Percentiles rank a stretch among this genome's conserved stretches.
Conservation (phyloP, 2,329 filamentous ascomycete genomes). For the Penicillium hordei region DNA sequence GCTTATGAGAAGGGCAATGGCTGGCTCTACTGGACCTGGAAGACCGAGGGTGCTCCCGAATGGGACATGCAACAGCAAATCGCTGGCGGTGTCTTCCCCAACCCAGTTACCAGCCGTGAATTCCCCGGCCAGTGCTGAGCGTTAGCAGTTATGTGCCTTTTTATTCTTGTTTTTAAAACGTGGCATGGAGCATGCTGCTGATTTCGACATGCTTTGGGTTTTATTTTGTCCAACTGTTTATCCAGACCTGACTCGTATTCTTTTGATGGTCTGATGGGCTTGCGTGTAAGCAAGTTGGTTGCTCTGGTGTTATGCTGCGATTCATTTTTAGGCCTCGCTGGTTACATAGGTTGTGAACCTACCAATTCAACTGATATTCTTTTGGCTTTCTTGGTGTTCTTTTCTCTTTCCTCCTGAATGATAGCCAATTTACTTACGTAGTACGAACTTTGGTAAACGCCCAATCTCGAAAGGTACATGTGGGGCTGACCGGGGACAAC, state of each 20-base stretch:
- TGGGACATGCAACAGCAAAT: slow-evolving; percentile 50
- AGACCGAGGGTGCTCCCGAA: slow-evolving; percentile 50
- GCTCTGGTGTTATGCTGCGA: neutral
- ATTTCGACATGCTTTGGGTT: neutral
- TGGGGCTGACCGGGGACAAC: neutral
- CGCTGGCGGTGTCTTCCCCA: slow-evolving; percentile 50
- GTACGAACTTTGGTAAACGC: neutral
- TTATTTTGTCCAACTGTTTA: neutral
- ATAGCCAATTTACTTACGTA: neutral
- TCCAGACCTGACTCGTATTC: neutral
- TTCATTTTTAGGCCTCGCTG: neutral
- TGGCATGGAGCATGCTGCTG: neutral
- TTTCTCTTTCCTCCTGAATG: neutral
- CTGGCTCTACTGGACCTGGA: slow-evolving; percentile 54
- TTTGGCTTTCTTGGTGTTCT: neutral
- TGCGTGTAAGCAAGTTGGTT: neutral
- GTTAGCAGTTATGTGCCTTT: neutral
- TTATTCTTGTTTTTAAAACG: neutral
- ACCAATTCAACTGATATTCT: neutral
- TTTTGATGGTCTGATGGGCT: slow-evolving; percentile 1
- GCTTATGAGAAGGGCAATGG: slow-evolving; percentile 45
- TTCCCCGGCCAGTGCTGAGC: slow-evolving; percentile 36
- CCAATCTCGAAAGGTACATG: neutral
- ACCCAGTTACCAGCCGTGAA: slow-evolving; percentile 37
- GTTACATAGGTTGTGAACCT: neutral